Conservation (phyloP, 1,139 yeast genomes). For the Schwanniomyces etchellsii region DNA sequence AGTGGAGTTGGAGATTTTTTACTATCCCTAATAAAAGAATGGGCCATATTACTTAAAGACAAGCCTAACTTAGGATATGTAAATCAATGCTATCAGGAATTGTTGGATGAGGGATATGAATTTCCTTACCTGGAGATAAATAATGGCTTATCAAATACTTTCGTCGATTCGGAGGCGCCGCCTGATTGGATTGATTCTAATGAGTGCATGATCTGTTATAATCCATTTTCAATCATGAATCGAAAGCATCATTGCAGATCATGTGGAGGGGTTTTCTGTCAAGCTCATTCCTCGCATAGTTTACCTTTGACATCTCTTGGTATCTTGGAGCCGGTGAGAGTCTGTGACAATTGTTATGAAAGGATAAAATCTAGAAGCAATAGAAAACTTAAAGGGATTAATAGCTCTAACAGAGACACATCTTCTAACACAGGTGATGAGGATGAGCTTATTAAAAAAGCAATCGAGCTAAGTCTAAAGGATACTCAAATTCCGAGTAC, state of each 20-base stretch:
- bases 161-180: conserved; percentile 87
- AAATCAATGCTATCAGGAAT: conserved; percentile 52
- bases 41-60: conserved; percentile 71
- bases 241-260: conserved; percentile 96
- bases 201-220: conserved; percentile 92
- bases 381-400: conserved; percentile 7
- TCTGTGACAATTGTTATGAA: conserved; percentile 83
- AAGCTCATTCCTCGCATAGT: conserved; percentile 68
- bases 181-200: conserved; percentile 98
- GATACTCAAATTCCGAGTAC: conserved; percentile 35
- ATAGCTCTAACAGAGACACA: conserved; percentile 2
- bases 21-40: conserved; percentile 63
- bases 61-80: conserved; percentile 67
- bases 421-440: conserved; percentile 29
- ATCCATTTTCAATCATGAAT: conserved; percentile 70
- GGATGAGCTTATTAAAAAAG: conserved; percentile 74
- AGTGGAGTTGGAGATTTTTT: conserved; percentile 55
- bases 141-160: conserved; percentile 36
- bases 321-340: conserved; percentile 82
- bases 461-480: conserved; percentile 71
- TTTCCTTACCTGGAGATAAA: conserved; percentile 53
- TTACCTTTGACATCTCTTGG: conserved; percentile 80
- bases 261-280: conserved; percentile 94
- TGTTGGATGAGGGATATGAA: conserved; percentile 57
- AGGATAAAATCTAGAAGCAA: conserved; percentile 38